Conservation (phyloP, 768 basidiomycete species). For the Leccinum olivaceopallidum region DNA sequence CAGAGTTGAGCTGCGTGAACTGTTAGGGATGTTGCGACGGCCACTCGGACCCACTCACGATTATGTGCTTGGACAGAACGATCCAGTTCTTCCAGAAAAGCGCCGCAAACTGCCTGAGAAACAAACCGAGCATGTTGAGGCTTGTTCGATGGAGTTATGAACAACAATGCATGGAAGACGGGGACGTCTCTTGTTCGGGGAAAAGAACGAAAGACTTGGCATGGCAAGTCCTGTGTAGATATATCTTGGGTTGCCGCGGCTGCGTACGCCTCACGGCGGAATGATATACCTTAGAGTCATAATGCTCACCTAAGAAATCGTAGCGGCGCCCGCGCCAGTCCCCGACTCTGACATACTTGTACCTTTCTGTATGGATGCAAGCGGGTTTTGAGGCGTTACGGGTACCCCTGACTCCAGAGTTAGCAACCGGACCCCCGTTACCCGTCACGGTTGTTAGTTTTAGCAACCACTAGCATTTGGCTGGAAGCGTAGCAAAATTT, state of each 20-base stretch:
- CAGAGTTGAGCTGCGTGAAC: slow-evolving; percentile 48
- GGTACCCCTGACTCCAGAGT: too few species aligned
- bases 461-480: too few species aligned
- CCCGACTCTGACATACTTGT: too few species aligned
- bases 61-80: slow-evolving; percentile 60
- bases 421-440: too few species aligned
- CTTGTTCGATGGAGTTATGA: slow-evolving; percentile 1
- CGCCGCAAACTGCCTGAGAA: slow-evolving; percentile 61
- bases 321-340: too few species aligned
- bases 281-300: too few species aligned
- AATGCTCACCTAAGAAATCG: too few species aligned
- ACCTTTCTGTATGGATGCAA: too few species aligned
- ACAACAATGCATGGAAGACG: background rate
- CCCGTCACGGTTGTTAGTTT: too few species aligned
- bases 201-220: background rate
- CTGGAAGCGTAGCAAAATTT: too few species aligned
- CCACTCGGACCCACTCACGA: slow-evolving; percentile 42
- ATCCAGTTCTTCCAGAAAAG: slow-evolving; percentile 78
- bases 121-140: slow-evolving; percentile 36
- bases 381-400: too few species aligned
- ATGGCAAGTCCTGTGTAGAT: slow-evolving; percentile 1
- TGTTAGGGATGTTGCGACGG: slow-evolving; percentile 3
- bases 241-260: slow-evolving; percentile 3
- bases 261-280: background rate
- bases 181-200: background rate